Conservation (phyloP, 2,329 filamentous ascomycete genomes). For the Albifimbria verrucaria region DNA sequence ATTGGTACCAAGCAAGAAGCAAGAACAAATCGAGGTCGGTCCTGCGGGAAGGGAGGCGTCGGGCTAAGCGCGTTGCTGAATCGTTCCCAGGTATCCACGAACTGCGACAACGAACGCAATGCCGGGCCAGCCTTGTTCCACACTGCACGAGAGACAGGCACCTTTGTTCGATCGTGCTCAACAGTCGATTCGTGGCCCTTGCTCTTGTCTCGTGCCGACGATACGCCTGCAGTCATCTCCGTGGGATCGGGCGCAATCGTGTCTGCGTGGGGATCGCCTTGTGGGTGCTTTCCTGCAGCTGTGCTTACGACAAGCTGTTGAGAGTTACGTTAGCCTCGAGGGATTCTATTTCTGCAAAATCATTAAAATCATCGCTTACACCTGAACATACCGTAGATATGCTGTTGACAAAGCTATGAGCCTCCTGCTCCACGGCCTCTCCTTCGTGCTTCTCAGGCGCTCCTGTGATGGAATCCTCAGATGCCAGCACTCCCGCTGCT, state of each 20-base stretch:
- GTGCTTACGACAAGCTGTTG: slow-evolving; percentile 66
- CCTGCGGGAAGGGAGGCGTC: slow-evolving; percentile 57
- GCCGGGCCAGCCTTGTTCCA: slow-evolving; percentile 72
- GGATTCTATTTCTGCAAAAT: background rate
- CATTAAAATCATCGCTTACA: slow-evolving; percentile 15
- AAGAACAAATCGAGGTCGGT: slow-evolving; percentile 51
- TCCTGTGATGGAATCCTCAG: slow-evolving; percentile 73
- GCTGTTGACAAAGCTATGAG: slow-evolving; percentile 73
- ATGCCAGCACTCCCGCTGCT: slow-evolving; percentile 70
- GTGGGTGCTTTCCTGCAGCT: slow-evolving; percentile 73
- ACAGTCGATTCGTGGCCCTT: slow-evolving; percentile 41
- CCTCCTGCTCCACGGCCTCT: slow-evolving; percentile 80
- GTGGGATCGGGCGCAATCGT: slow-evolving; percentile 51
- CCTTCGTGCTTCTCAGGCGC: slow-evolving; percentile 81
- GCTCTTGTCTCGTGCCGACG: slow-evolving; percentile 38
- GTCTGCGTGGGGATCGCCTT: slow-evolving; percentile 55
- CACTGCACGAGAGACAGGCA: slow-evolving; percentile 72
- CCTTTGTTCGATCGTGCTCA: slow-evolving; percentile 69
- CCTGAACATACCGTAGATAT: slow-evolving; percentile 43
- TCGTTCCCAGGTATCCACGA: slow-evolving; percentile 48
- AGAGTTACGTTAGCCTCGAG: background rate
- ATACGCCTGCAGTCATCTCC: slow-evolving; percentile 31
- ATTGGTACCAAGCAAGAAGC: slow-evolving; percentile 50
- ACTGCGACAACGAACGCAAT: slow-evolving; percentile 56
- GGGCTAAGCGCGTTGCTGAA: slow-evolving; percentile 58